Conservation (phyloP, 371 early-diverging fungal species). For the Batkoa obscura region DNA sequence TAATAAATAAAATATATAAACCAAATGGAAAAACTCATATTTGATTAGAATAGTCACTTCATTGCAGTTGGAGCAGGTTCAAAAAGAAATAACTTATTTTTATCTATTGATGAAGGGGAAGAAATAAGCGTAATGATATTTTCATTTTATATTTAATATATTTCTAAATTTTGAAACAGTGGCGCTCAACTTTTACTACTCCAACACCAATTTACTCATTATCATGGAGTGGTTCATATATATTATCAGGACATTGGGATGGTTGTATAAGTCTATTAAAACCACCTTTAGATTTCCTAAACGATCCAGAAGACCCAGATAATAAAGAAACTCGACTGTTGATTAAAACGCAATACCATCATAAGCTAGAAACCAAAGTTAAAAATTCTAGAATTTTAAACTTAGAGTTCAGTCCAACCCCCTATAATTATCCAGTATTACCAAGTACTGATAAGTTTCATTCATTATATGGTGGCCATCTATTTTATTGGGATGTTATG, state of each 20-base stretch:
- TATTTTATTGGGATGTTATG: conserved; percentile 1
- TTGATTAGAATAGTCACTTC: too few relatives aligned
- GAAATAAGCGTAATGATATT: background rate
- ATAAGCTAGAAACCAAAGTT: background rate
- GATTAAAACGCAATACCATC: conserved; percentile 3
- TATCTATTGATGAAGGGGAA: background rate
- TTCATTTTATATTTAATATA: background rate
- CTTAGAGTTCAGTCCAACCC: background rate
- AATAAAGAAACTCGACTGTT: background rate
- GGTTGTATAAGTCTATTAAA: background rate
- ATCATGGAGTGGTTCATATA: background rate
- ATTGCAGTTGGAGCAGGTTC: conserved; percentile 1
- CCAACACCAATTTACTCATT: conserved; percentile 2
- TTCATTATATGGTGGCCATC: background rate
- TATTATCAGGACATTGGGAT: conserved; percentile 1
- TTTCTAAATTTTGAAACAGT: background rate
- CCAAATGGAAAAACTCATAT: too few relatives aligned
- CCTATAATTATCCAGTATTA: background rate
- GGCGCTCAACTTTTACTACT: conserved; percentile 2
- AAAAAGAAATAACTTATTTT: background rate
- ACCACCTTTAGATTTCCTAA: background rate
- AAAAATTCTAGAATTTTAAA: background rate
- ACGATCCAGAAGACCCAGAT: background rate
- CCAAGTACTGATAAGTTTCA: background rate
- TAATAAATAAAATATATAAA: too few relatives aligned